Evolutionary conservation across 2,329 filamentous ascomycete genomes (phyloP), one percentile per base, ranked within the genome.

Genomic region (Aspergillus transmontanensis): DNA sequence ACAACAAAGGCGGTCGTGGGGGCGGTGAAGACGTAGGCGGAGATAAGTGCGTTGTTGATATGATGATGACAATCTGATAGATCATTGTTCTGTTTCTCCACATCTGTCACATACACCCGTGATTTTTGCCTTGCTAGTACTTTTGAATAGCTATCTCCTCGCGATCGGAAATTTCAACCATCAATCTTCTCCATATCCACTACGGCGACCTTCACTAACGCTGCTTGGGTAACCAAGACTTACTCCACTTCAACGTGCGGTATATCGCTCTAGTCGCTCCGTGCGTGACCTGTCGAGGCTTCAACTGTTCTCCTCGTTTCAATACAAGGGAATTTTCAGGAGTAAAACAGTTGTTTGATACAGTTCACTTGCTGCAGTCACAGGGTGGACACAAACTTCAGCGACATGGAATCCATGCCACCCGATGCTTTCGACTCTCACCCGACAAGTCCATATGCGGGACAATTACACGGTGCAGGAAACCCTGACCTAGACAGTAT

Each of bases 361-460:
- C 48, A 4, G n/a, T 7, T 21, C 16, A 21, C 21, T 19, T 51
- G 4, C 14, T 28, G 23, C 23, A 34, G 14, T 12, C 10, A 7
- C 10, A 19, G 11, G 10, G n/a, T 39, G n/a, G 32, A 51, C 28
- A 36, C 43, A 32, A 45, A 43, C 41, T 43, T 46, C 36, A 59
- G 32, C 19, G 60, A 63, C 12, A 75, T 76, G 74, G 73, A 74
- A 55, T 68, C 68, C 41, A 67, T 66, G 28, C 65, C 69, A 56
- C 63, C 69, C 28, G 73, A 76, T 58, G 68, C 71, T 28, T 71
- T 69, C 60, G 69, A 71, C 54, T 65, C 65, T 41, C 68, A 64
- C 34, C 68, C 68, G 39, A 30, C 63, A 28, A 60, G 64, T 50
- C 60, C 61, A 26, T 65, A 65, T 41, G 57, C 58, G 23, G 51